These are phyloP conservation scores for Corylus americana DNA, from an alignment of 306 rosid species.

Conservation along the genomic window DNA sequence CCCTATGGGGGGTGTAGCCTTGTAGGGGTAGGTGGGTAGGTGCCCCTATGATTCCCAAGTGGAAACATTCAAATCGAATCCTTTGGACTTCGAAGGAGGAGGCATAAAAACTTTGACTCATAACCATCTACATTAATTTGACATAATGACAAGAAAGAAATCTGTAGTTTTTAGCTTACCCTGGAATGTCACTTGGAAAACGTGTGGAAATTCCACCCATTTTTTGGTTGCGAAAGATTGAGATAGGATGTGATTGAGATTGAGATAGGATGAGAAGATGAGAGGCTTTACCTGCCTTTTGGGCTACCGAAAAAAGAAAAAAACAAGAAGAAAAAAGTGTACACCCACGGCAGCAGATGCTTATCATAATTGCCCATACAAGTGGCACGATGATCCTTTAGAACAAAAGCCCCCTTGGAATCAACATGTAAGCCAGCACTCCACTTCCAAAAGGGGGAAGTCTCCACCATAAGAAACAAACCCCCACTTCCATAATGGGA, in stretches of 20 bases:
- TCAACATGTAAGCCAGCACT: constrained; percentile 31
- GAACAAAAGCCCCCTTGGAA: constrained; percentile 9
- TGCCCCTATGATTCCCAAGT: too few relatives aligned
- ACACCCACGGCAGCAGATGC: constrained; percentile 36
- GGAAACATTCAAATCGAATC: too few relatives aligned
- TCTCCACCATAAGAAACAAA: constrained; percentile 27
- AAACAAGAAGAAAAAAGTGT: not conserved
- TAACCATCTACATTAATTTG: not conserved
- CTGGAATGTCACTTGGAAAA: constrained; percentile 29
- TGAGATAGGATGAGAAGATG: constrained; percentile 26
- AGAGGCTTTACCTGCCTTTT: constrained; percentile 23
- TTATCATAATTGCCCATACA: constrained; percentile 34
- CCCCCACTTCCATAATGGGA: constrained; percentile 38
- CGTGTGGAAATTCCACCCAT: not conserved
- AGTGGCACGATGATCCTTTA: constrained; percentile 7
- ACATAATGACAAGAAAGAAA: not conserved
- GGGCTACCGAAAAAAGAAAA: constrained; percentile 18
- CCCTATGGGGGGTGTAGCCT: too few relatives aligned
- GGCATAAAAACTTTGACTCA: not conserved
- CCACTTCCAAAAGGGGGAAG: constrained; percentile 47
- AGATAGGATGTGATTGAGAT: constrained; percentile 10
- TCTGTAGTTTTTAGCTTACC: not conserved
- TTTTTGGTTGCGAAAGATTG: constrained; percentile 40
- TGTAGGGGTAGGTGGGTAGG: too few relatives aligned
- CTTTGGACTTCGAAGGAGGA: too few relatives aligned